These are phyloP conservation scores for Lactarius tabidus DNA, from an alignment of 768 basidiomycete genomes.

Conservation along the genomic window DNA sequence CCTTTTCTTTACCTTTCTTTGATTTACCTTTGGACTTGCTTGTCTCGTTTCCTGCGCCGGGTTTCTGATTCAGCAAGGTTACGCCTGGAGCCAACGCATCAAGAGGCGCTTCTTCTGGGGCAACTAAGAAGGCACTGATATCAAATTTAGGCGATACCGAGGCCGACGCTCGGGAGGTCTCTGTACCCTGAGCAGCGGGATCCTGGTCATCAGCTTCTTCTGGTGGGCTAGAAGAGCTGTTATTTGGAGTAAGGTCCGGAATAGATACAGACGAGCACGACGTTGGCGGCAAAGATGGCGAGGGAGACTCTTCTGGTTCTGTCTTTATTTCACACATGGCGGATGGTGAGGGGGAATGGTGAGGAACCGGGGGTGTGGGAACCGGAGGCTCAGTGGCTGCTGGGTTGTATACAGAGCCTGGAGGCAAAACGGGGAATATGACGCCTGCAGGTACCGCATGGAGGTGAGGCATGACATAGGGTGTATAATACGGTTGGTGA, in stretches of 20 bases:
- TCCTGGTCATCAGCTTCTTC: slow-evolving; percentile 21
- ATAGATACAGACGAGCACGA: slow-evolving; percentile 24
- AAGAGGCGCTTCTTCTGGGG: slow-evolving; percentile 24
- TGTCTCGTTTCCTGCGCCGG: not conserved
- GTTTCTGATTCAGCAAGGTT: slow-evolving; percentile 17
- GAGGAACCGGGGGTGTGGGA: slow-evolving; percentile 8
- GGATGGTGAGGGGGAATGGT: slow-evolving; percentile 22
- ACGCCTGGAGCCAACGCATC: slow-evolving; percentile 26
- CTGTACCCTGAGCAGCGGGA: not conserved
- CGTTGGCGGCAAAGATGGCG: slow-evolving; percentile 21
- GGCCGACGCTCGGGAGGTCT: slow-evolving; percentile 9
- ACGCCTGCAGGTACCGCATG: slow-evolving; percentile 56
- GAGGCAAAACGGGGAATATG: slow-evolving; percentile 70
- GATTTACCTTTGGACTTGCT: slow-evolving; percentile 20
- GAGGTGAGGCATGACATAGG: slow-evolving; percentile 33
- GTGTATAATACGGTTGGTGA: slow-evolving; percentile 66
- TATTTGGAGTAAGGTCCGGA: slow-evolving; percentile 27
- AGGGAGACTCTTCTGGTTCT: slow-evolving; percentile 21
- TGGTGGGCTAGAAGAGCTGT: slow-evolving; percentile 28
- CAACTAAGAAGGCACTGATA: slow-evolving; percentile 25
- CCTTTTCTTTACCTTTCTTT: slow-evolving; percentile 25
- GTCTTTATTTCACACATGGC: slow-evolving; percentile 12
- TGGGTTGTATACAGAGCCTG: slow-evolving; percentile 41
- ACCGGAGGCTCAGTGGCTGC: slow-evolving; percentile 20
- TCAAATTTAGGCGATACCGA: slow-evolving; percentile 15